A percentile compares a stretch with the other conserved stretches of the same genome.
Evolutionary conservation across 208 protist species (phyloP).

Genomic region (Novymonas esmeraldas): DNA sequence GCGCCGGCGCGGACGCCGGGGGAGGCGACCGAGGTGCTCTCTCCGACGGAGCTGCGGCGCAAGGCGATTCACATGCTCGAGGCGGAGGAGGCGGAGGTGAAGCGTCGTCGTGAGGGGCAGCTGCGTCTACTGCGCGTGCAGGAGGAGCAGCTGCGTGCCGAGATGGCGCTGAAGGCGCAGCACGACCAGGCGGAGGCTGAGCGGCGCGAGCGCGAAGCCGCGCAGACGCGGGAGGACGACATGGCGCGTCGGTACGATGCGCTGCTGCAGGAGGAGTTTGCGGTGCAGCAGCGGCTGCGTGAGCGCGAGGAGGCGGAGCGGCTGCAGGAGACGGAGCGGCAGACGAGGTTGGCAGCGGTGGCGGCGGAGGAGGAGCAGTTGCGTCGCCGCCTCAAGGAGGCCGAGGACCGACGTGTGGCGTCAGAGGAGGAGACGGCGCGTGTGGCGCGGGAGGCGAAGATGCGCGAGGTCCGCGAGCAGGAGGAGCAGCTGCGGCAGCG

Average conservation of each 20-base stretch:
- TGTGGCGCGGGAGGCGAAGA: conserved; percentile 38
- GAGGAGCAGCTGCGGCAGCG: conserved; percentile 67
- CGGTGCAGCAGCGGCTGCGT: conserved; percentile 38
- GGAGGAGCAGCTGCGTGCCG: conserved; percentile 35
- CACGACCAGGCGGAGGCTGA: conserved; percentile 63
- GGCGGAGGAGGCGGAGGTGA: conserved; percentile 57
- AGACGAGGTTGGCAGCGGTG: conserved; percentile 48
- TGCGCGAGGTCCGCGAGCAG: conserved; percentile 62
- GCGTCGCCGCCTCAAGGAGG: conserved; percentile 46
- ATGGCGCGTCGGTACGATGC: conserved; percentile 38
- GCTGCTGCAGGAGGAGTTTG: conserved; percentile 40
- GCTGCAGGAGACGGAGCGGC: conserved; percentile 39
- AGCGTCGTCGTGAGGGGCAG: conserved; percentile 42
- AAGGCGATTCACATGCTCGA: conserved; percentile 81
- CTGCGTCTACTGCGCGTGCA: conserved; percentile 34
- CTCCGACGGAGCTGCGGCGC: conserved; percentile 40
- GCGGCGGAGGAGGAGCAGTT: conserved; percentile 71
- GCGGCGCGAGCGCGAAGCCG: conserved; percentile 34
- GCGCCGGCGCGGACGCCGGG: conserved; percentile 3
- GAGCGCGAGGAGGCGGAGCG: conserved; percentile 32
- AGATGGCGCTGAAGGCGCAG: conserved; percentile 50
- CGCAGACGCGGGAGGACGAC: conserved; percentile 35
- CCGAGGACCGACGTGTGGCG: conserved; percentile 49
- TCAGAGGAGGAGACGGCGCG: conserved; percentile 38
- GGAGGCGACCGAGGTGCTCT: conserved; percentile 6